phyloP scores from a whole-genome alignment of 2,329 filamentous ascomycete genomes.

The Pseudogymnoascus sp. region DNA sequence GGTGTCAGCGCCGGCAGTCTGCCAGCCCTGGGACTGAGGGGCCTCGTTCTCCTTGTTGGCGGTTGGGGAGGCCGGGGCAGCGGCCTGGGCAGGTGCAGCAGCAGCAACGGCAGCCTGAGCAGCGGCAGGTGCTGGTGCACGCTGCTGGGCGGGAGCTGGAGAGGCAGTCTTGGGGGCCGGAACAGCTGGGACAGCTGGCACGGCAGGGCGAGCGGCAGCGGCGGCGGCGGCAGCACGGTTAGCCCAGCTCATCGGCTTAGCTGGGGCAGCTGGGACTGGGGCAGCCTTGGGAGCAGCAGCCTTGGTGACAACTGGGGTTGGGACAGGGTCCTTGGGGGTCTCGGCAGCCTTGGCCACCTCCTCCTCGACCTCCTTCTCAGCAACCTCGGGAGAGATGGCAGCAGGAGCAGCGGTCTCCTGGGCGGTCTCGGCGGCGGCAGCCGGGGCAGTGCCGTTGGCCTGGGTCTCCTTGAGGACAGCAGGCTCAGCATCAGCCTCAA shows the following conservation, averaged over 20 bases:
- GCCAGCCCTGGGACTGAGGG: constrained; percentile 52
- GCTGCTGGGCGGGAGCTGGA: constrained; percentile 43
- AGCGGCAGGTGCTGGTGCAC: constrained; percentile 42
- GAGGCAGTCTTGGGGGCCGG: constrained; percentile 47
- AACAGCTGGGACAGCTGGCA: constrained; percentile 40
- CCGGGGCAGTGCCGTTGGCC: constrained; percentile 37
- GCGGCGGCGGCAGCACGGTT: constrained; percentile 57
- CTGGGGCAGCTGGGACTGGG: constrained; percentile 42
- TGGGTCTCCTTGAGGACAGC: constrained; percentile 32
- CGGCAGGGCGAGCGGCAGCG: constrained; percentile 42
- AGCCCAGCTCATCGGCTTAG: constrained; percentile 69
- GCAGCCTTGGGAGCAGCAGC: constrained; percentile 32
- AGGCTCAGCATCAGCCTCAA: constrained; percentile 46
- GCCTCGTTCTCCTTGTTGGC: constrained; percentile 29
- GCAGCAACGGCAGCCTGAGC: constrained; percentile 29
- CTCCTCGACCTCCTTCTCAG: constrained; percentile 27
- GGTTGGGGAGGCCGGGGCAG: constrained; percentile 45
- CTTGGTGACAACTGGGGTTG: constrained; percentile 45
- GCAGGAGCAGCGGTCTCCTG: constrained; percentile 31
- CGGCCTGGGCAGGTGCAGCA: constrained; percentile 32
- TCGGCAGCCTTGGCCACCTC: constrained; percentile 37
- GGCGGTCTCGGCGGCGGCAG: constrained; percentile 30
- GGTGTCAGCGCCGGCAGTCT: constrained; percentile 68
- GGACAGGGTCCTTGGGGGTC: constrained; percentile 58
- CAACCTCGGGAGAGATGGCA: neutral